Conservation (phyloP, 768 basidiomycete species). For the Boletus insuetus region DNA sequence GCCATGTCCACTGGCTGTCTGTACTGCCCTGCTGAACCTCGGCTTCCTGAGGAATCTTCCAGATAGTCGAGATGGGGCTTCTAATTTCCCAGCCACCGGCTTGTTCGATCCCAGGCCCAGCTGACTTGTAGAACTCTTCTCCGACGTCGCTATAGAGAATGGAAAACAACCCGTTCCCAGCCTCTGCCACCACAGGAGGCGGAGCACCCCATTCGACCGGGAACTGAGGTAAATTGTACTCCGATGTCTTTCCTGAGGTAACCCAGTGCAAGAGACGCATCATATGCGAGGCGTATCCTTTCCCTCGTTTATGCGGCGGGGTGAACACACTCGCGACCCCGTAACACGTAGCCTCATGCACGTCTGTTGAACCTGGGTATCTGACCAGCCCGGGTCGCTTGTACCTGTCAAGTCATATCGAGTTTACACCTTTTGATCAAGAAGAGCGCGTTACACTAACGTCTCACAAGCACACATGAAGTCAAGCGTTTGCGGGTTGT, state of each 20-base stretch:
- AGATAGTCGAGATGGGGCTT: constrained; percentile 38
- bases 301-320: constrained; percentile 43
- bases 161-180: constrained; percentile 45
- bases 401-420: constrained; percentile 24
- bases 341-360: constrained; percentile 43
- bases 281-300: constrained; percentile 62
- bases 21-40: neutral
- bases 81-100: constrained; percentile 45
- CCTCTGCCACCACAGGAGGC: constrained; percentile 33
- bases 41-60: constrained; percentile 29
- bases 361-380: constrained; percentile 21
- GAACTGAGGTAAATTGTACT: constrained; percentile 33
- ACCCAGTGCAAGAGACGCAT: constrained; percentile 64
- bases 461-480: constrained; percentile 64
- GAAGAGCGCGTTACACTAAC: constrained; percentile 35
- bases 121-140: constrained; percentile 39
- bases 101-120: constrained; percentile 34
- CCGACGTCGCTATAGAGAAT: constrained; percentile 56
- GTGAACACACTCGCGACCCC: constrained; percentile 59
- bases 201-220: constrained; percentile 44
- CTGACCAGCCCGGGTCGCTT: constrained; percentile 32
- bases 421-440: neutral
- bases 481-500: constrained; percentile 47
- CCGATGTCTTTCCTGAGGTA: constrained; percentile 33
- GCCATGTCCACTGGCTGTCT: constrained; percentile 22